phyloP scores from a whole-genome alignment of 345 rosid genomes.

The Eucalyptus fibrosa region DNA sequence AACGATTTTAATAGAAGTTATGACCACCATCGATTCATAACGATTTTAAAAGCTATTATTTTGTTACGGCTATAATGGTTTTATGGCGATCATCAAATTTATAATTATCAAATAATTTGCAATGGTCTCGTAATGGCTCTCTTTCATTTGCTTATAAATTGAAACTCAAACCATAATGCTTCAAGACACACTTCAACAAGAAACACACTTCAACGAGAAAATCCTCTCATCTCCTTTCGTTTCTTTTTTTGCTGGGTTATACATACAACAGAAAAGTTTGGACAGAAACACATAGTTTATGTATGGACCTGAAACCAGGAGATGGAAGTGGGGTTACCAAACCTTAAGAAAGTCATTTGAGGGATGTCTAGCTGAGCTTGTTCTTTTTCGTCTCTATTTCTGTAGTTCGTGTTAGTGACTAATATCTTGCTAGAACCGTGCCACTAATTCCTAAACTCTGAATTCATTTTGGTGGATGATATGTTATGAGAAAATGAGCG shows the following conservation, averaged over 20 bases:
- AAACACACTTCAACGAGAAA: no score
- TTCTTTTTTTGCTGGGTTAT: no score
- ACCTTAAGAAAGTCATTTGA: not conserved
- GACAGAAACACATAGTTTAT: no score
- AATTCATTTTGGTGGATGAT: not conserved
- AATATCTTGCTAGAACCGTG: not conserved
- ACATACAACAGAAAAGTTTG: no score
- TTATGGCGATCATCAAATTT: not conserved
- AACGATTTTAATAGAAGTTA: not conserved
- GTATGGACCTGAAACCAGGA: no score
- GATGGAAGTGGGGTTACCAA: not conserved
- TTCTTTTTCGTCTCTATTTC: not conserved
- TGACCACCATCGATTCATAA: not conserved
- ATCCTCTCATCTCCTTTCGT: no score
- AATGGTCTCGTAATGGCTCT: not conserved
- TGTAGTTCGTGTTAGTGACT: not conserved
- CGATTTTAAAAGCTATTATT: not conserved
- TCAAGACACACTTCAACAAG: not conserved
- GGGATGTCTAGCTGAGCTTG: not conserved
- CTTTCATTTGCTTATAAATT: not conserved
- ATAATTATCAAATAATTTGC: no score
- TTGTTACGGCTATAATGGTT: not conserved
- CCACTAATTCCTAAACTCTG: not conserved
- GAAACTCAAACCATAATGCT: not conserved
- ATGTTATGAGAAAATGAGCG: not conserved